Percentiles rank a stretch among this genome's conserved stretches.
Conservation (phyloP, 2,329 filamentous ascomycete genomes). For the Xylariaceae sp. region DNA sequence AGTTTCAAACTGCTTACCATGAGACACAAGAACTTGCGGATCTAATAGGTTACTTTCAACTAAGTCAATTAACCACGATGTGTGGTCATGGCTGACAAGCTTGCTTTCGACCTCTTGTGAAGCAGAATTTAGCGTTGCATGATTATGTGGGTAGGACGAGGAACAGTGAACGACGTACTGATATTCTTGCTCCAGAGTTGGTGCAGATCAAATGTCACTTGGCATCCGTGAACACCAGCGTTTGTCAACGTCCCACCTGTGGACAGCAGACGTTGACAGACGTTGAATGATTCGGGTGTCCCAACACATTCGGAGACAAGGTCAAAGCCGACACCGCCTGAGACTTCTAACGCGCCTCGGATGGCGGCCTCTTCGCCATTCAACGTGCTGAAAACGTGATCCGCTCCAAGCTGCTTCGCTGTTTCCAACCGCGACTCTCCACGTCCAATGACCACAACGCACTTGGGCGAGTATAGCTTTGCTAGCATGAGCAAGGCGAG, state of each 20-base stretch:
- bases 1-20: background rate
- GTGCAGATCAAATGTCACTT: background rate
- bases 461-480: background rate
- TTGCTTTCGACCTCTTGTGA: background rate
- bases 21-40: background rate
- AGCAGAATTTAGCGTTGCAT: background rate
- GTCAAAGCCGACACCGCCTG: background rate
- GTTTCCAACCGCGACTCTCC: background rate
- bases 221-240: background rate
- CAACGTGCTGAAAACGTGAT: background rate
- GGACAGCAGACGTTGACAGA: background rate
- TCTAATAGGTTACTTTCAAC: background rate
- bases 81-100: background rate
- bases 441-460: background rate
- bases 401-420: background rate
- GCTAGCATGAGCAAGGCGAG: background rate
- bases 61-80: background rate
- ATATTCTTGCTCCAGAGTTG: background rate
- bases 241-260: background rate
- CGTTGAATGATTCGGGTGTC: background rate
- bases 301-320: background rate
- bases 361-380: background rate
- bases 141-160: background rate
- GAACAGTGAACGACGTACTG: background rate
- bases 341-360: background rate